Evolutionary conservation across 2,329 filamentous ascomycete genomes (phyloP).

Genomic region (Phaeosphaeria sp.): DNA sequence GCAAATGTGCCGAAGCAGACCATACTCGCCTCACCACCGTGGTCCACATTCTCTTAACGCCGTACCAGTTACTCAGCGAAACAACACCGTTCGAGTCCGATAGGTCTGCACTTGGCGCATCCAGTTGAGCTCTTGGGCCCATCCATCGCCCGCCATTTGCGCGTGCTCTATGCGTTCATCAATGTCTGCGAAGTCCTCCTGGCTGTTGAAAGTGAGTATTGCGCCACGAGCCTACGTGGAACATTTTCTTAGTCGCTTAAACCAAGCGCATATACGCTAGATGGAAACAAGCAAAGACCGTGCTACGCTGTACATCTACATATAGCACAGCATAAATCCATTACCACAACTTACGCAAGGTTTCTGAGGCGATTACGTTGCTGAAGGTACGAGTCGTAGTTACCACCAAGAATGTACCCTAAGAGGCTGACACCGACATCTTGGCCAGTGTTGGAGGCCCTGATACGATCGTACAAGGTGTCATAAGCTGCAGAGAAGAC

Average conservation of each 20-base stretch:
- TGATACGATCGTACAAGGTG: slow-evolving; percentile 61
- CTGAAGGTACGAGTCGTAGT: slow-evolving; percentile 76
- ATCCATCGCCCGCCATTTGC: slow-evolving; percentile 2
- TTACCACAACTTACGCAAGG: slow-evolving; percentile 33
- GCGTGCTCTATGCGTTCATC: slow-evolving; percentile 1
- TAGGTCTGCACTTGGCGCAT: neutral
- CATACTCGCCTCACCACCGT: slow-evolving; percentile 15
- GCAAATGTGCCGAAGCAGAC: slow-evolving; percentile 17
- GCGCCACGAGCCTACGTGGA: neutral
- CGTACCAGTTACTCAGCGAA: neutral
- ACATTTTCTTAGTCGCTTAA: neutral
- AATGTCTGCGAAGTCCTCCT: neutral
- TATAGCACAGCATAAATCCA: slow-evolving; percentile 2
- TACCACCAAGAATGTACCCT: slow-evolving; percentile 73
- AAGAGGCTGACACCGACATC: slow-evolving; percentile 65
- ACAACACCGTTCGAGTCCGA: neutral
- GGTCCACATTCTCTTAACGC: neutral
- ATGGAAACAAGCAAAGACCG: neutral
- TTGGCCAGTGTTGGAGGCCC: slow-evolving; percentile 23
- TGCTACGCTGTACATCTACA: neutral
- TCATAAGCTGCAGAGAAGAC: slow-evolving; percentile 65
- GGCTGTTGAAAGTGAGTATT: slow-evolving; percentile 11
- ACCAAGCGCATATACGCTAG: neutral
- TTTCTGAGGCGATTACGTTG: slow-evolving; percentile 69
- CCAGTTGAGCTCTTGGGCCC: slow-evolving; percentile 1